These are phyloP conservation scores for Umbellularia californica DNA, from an alignment of 164 flowering plant species.

Conservation along the genomic window DNA sequence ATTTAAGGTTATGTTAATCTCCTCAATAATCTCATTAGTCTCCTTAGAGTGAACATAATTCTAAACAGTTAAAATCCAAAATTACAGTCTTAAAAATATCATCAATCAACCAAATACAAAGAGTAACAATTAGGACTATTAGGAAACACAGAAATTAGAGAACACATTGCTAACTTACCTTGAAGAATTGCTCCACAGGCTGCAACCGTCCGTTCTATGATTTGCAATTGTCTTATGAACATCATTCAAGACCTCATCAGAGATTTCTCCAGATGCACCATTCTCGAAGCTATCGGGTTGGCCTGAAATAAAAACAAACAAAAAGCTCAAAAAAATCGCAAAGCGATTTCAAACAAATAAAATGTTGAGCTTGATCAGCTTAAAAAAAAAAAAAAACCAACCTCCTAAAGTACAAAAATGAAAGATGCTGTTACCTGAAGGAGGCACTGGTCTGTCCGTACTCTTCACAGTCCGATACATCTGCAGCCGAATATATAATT, in stretches of 20 bases:
- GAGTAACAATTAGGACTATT: no score
- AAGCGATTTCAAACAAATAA: not conserved
- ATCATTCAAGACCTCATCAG: slow-evolving; percentile 59
- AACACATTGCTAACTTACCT: slow-evolving; percentile 35
- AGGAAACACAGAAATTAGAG: no score
- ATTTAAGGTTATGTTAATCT: no score
- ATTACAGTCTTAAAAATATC: no score
- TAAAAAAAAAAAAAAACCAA: not conserved
- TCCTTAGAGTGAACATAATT: no score
- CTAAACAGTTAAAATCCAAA: no score
- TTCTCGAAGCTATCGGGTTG: slow-evolving; percentile 49
- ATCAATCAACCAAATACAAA: no score
- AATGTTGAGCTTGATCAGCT: not conserved
- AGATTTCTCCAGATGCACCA: slow-evolving; percentile 78
- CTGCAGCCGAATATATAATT: slow-evolving; percentile 32
- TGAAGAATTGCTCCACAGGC: slow-evolving; percentile 94
- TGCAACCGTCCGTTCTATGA: slow-evolving; percentile 31
- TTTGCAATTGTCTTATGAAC: slow-evolving; percentile 26
- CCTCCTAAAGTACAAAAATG: not conserved
- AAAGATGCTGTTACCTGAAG: slow-evolving; percentile 56
- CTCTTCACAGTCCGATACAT: slow-evolving; percentile 98
- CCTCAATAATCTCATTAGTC: no score
- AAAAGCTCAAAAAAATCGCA: not conserved
- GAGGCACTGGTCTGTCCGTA: slow-evolving; percentile 80
- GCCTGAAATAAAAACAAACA: slow-evolving; percentile 21